Percentiles rank a stretch among this genome's conserved stretches.
Conservation (phyloP, 1,284 basidiomycete genomes). For the Chalciporus sp. region DNA sequence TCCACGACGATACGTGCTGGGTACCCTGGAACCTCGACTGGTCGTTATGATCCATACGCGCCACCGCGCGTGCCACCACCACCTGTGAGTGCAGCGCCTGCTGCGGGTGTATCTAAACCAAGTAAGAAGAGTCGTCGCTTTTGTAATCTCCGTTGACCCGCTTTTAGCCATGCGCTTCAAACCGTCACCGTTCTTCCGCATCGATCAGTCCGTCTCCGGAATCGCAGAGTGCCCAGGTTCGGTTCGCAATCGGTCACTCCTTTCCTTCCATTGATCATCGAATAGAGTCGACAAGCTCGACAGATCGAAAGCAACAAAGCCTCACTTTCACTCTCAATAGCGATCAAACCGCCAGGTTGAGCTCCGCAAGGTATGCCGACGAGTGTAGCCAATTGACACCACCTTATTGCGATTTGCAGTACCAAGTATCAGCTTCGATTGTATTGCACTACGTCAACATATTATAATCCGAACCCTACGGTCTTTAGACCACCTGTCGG, state of each 20-base stretch:
- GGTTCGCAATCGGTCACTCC: constrained; percentile 11
- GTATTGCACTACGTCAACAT: constrained; percentile 91
- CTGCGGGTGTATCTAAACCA: constrained; percentile 32
- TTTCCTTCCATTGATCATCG: constrained; percentile 21
- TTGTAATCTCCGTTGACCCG: constrained; percentile 10
- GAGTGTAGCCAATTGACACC: constrained; percentile 3
- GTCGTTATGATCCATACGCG: constrained; percentile 66
- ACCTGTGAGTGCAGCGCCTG: constrained; percentile 37
- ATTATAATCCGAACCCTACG: constrained; percentile 57
- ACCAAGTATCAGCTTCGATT: constrained; percentile 80
- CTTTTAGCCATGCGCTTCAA: constrained; percentile 71
- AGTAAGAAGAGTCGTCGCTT: constrained; percentile 19
- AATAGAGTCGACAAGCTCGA: constrained; percentile 74
- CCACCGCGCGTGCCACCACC: constrained; percentile 52
- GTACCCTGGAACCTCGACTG: constrained; percentile 28
- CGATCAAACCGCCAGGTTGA: constrained; percentile 67
- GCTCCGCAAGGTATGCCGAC: constrained; percentile 46
- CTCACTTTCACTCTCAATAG: constrained; percentile 62
- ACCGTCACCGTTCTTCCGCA: constrained; percentile 74
- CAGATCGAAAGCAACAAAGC: constrained; percentile 69
- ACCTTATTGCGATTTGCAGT: constrained; percentile 39
- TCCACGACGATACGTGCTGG: constrained; percentile 20
- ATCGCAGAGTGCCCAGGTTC: constrained; percentile 77
- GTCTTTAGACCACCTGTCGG: constrained; percentile 53
- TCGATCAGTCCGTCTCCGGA: constrained; percentile 64